Percentiles rank a stretch among this genome's conserved stretches.
These are phyloP conservation scores for Spongospora subterranea DNA, from an alignment of 208 protist genomes.

Conservation along the genomic window DNA sequence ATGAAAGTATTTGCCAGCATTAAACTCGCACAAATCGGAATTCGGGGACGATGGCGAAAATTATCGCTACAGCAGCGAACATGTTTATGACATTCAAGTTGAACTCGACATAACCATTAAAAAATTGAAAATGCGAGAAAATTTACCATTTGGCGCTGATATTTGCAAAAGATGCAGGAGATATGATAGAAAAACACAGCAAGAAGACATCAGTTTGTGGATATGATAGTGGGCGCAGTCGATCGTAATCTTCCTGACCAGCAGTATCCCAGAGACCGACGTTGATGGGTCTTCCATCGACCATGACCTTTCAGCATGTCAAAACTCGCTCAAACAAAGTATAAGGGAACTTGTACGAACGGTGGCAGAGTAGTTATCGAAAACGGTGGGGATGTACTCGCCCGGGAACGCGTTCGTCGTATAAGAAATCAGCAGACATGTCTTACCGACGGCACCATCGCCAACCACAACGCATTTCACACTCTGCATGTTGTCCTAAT, in stretches of 20 bases:
- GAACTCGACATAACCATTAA: no score
- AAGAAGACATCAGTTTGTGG: slow-evolving; percentile 83
- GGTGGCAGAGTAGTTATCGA: slow-evolving; percentile 85
- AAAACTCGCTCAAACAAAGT: not conserved
- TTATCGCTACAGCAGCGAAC: no score
- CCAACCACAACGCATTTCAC: slow-evolving; percentile 82
- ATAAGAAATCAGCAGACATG: slow-evolving; percentile 83
- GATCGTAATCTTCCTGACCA: slow-evolving; percentile 88
- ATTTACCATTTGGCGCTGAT: slow-evolving; percentile 69
- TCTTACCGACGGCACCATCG: slow-evolving; percentile 84
- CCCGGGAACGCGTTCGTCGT: slow-evolving; percentile 85
- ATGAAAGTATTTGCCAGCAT: no score
- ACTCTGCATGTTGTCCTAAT: slow-evolving; percentile 70
- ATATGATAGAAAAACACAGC: slow-evolving; percentile 78
- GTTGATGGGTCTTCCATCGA: slow-evolving; percentile 70
- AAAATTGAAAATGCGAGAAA: no score
- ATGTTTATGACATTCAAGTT: no score
- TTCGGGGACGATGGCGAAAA: no score
- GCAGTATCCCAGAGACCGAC: slow-evolving; percentile 82
- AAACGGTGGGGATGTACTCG: slow-evolving; percentile 81
- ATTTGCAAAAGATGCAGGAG: slow-evolving; percentile 78
- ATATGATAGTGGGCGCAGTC: slow-evolving; percentile 87
- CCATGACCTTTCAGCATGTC: not conserved
- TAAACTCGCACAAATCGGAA: no score
- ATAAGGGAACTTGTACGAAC: slow-evolving; percentile 69